A percentile compares a stretch with the other conserved stretches of the same genome.
These are phyloP conservation scores for Kodamaea hsintzibuensis DNA, from an alignment of 805 yeast genomes.

Conservation along the genomic window DNA sequence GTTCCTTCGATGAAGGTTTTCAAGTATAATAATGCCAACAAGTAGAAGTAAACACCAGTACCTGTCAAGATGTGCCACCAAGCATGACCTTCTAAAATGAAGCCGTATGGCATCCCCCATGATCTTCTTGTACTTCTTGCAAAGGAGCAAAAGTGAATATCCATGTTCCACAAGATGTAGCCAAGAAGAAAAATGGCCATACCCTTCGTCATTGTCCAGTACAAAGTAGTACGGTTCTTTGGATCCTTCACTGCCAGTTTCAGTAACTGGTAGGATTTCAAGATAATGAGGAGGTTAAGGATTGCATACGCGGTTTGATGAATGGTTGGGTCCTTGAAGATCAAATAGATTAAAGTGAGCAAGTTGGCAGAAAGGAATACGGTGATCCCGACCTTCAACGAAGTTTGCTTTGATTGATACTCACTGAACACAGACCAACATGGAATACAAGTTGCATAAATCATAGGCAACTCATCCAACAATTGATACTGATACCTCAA, in stretches of 20 bases:
- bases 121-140: slow-evolving; percentile 61
- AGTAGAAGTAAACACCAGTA: slow-evolving; percentile 81
- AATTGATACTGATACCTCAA: slow-evolving; percentile 84
- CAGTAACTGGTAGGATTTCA: slow-evolving; percentile 56
- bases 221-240: slow-evolving; percentile 48
- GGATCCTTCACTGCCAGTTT: slow-evolving; percentile 52
- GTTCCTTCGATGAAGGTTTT: slow-evolving; percentile 63
- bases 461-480: slow-evolving; percentile 96
- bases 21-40: slow-evolving; percentile 75
- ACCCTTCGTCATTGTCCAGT: slow-evolving; percentile 58
- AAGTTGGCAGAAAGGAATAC: slow-evolving; percentile 55
- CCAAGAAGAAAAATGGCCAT: slow-evolving; percentile 67
- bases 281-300: slow-evolving; percentile 72
- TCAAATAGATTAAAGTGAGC: slow-evolving; percentile 72
- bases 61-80: slow-evolving; percentile 97
- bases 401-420: slow-evolving; percentile 41
- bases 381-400: slow-evolving; percentile 46
- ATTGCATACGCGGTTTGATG: slow-evolving; percentile 86
- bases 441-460: slow-evolving; percentile 95
- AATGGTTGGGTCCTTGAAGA: slow-evolving; percentile 77
- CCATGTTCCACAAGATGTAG: slow-evolving; percentile 85
- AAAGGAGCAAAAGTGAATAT: slow-evolving; percentile 70
- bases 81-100: slow-evolving; percentile 87
- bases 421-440: slow-evolving; percentile 80
- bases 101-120: slow-evolving; percentile 82